phyloP scores from a whole-genome alignment of 169 alveolate species.

The Babesia sp. region DNA sequence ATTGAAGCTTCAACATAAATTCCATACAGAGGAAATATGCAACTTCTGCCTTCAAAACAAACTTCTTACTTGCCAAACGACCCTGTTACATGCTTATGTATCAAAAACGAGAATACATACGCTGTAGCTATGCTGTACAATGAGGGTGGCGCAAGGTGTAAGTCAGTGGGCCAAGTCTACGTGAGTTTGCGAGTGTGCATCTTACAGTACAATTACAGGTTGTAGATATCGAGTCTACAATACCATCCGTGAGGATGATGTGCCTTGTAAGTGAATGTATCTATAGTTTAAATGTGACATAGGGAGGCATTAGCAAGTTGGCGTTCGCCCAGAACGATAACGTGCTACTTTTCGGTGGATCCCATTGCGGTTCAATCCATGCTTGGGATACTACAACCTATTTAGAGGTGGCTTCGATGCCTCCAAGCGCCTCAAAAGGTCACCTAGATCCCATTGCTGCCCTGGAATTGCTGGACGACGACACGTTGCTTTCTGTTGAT shows the following conservation, averaged over 20 bases:
- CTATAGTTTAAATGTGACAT: background rate
- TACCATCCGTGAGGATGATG: conserved; percentile 4
- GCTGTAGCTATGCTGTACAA: conserved; percentile 18
- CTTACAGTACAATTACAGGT: background rate
- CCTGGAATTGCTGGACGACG: conserved; percentile 1
- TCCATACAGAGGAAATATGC: background rate
- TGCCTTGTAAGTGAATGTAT: background rate
- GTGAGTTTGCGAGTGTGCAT: background rate
- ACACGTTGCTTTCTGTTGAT: conserved; percentile 12
- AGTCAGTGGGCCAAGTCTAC: background rate
- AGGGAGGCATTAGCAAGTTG: conserved; percentile 5
- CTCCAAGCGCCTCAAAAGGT: background rate
- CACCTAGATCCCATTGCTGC: conserved; percentile 19
- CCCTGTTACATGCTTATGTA: background rate
- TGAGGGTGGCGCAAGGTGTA: background rate
- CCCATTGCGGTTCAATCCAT: conserved; percentile 9
- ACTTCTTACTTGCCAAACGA: conserved; percentile 1
- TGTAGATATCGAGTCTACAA: conserved; percentile 1
- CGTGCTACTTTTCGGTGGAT: conserved; percentile 3
- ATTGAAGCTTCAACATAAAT: background rate
- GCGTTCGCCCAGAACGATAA: background rate
- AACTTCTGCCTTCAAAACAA: background rate
- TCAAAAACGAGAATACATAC: background rate
- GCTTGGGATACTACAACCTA: conserved; percentile 1
- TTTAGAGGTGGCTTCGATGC: background rate